Conservation (phyloP, 257 asterid genomes). For the Fraxinus americana region DNA sequence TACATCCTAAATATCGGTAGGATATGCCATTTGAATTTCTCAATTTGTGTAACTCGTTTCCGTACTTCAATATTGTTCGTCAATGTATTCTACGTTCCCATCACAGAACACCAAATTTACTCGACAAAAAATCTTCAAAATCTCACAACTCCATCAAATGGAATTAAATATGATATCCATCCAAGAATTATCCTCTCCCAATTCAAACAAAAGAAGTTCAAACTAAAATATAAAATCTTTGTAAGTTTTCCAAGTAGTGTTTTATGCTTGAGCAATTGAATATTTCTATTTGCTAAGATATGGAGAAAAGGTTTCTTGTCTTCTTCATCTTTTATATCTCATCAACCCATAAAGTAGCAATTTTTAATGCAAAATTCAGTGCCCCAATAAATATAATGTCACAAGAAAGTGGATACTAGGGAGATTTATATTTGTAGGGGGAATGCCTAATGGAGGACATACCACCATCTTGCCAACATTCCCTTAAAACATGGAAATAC, state of each 20-base stretch:
- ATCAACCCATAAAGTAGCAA: slow-evolving; percentile 30
- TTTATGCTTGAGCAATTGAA: neutral
- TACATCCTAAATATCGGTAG: no score
- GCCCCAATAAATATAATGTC: slow-evolving; percentile 13
- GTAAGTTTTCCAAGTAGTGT: neutral
- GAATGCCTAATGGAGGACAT: slow-evolving; percentile 30
- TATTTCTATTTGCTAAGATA: neutral
- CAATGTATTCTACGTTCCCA: no score
- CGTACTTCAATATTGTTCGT: no score
- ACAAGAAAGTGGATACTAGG: slow-evolving; percentile 40
- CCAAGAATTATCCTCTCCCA: no score
- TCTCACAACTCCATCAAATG: no score
- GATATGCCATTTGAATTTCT: no score
- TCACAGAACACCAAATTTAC: no score
- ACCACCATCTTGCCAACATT: slow-evolving; percentile 34
- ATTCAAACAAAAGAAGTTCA: no score
- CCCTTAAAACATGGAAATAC: neutral
- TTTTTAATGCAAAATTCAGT: slow-evolving; percentile 11
- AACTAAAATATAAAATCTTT: slow-evolving; percentile 19
- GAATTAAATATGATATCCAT: no score
- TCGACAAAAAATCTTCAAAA: neutral
- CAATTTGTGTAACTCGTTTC: no score
- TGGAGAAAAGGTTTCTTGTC: slow-evolving; percentile 37
- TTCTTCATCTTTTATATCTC: slow-evolving; percentile 23
- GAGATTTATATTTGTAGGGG: slow-evolving; percentile 34